Percentiles rank a stretch among this genome's conserved stretches.
phyloP scores from a whole-genome alignment of 1,284 basidiomycete species.

The Trametes sp. region DNA sequence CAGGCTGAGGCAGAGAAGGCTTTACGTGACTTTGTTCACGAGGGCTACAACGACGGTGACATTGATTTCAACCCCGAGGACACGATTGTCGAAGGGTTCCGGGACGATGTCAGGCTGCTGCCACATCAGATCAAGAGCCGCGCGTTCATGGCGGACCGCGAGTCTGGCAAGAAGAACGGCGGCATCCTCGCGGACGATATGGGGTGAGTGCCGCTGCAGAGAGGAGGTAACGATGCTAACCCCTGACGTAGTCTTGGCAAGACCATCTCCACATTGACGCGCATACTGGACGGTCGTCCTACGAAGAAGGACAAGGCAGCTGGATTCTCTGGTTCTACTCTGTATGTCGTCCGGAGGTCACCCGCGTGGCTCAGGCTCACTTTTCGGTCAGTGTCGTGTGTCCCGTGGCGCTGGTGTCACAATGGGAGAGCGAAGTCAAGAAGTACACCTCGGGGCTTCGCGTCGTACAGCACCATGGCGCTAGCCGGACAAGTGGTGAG shows the following conservation, averaged over 20 bases:
- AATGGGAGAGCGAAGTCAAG: slow-evolving; percentile 90
- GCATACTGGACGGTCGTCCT: slow-evolving; percentile 81
- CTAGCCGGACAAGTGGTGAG: slow-evolving; percentile 72
- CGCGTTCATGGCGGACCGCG: slow-evolving; percentile 88
- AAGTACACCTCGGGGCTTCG: slow-evolving; percentile 78
- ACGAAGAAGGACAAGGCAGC: slow-evolving; percentile 74
- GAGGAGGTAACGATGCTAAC: slow-evolving; percentile 2
- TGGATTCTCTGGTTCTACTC: slow-evolving; percentile 74
- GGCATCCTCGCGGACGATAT: slow-evolving; percentile 95
- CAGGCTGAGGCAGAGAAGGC: slow-evolving; percentile 69
- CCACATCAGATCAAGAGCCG: slow-evolving; percentile 90
- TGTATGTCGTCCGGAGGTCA: slow-evolving; percentile 58
- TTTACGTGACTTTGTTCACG: slow-evolving; percentile 64
- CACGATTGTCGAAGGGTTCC: slow-evolving; percentile 77
- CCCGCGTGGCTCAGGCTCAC: slow-evolving; percentile 14
- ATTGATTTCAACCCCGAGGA: slow-evolving; percentile 67
- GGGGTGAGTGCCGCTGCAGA: slow-evolving; percentile 58
- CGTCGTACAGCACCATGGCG: slow-evolving; percentile 86
- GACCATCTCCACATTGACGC: slow-evolving; percentile 89
- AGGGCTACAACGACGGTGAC: slow-evolving; percentile 44
- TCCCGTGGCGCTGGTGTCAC: slow-evolving; percentile 86
- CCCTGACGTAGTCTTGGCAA: slow-evolving; percentile 73
- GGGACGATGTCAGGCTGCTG: slow-evolving; percentile 72
- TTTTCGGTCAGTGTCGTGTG: slow-evolving; percentile 69
- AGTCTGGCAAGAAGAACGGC: slow-evolving; percentile 79